Evolutionary conservation across 371 early-diverging fungal genomes (phyloP), one percentile per base, ranked within the genome.

Genomic region (Mucor velutinosus): DNA sequence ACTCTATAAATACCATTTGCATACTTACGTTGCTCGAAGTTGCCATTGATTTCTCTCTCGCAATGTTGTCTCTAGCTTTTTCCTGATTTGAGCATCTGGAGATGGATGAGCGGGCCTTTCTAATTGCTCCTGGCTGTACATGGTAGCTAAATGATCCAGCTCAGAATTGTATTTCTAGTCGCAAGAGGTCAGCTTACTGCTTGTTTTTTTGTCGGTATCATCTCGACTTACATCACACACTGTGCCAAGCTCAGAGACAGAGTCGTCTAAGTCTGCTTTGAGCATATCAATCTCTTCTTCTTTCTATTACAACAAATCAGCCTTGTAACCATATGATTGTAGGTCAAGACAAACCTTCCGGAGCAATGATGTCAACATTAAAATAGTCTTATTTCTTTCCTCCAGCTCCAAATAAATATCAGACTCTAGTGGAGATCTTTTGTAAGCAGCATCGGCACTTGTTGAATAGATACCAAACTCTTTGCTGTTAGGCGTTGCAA

Each of bases 31-130:
- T 56, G 80, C 75, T 45, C 71, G 77, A 60, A 75, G 67, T 30
- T 77, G 80, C 77, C 77, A 79, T 41, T 79, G 75, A 21, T 75
- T 77, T 57, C 77, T 73, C 58, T 79, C 80, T 56, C 69, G 63
- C 6, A 79, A 30, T 30, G 77, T 71, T 0, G 53, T 51, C 47
- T 79, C 75, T 5, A 79, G 47, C 30, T 77, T 75, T n/a, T 57
- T 64, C 27, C 60, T 60, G 5, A 75, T 39, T 56, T 77, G 77
- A 17, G 45, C 37, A 64, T 79, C 79, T 27, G 79, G 75, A 1
- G 66, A 70, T 30, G 79, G 76, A 59, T 76, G 63, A 0, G 69
- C 29, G 3, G 75, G 76, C 21, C 76, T 64, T n/a, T 56, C 58
- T 11, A 33, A 17, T 6, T 68, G 27, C 25, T 62, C 33, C 10